Evolutionary conservation across 2,329 filamentous ascomycete species (phyloP).

Genomic region (Ascochyta fabae): DNA sequence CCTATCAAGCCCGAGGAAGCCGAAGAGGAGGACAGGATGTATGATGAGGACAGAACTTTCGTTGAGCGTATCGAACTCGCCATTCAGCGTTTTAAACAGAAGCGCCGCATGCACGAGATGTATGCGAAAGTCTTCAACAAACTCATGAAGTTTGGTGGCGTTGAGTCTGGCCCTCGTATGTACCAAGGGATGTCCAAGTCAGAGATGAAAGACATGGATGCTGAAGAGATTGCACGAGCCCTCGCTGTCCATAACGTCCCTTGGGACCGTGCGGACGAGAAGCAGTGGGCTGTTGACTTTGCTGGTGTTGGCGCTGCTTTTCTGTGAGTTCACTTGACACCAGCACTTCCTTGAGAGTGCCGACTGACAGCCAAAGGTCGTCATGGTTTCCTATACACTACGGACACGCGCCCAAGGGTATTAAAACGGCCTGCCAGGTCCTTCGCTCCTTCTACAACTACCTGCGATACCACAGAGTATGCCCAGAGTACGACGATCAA

Average conservation of each 20-base stretch:
- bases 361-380: conserved; percentile 55
- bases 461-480: conserved; percentile 82
- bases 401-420: conserved; percentile 56
- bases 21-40: conserved; percentile 71
- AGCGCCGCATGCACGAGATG: conserved; percentile 73
- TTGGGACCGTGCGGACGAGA: conserved; percentile 54
- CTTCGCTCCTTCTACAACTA: conserved; percentile 90
- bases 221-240: conserved; percentile 68
- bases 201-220: conserved; percentile 67
- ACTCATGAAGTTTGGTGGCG: conserved; percentile 82
- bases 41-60: conserved; percentile 59
- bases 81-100: conserved; percentile 79
- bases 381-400: conserved; percentile 62
- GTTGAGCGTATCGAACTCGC: conserved; percentile 81
- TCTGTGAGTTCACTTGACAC: conserved; percentile 62
- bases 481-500: conserved; percentile 76
- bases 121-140: conserved; percentile 73
- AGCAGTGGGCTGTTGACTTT: conserved; percentile 83
- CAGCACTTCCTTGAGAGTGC: conserved; percentile 1
- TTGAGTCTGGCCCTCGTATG: conserved; percentile 67
- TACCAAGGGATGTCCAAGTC: conserved; percentile 69
- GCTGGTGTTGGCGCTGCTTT: conserved; percentile 77
- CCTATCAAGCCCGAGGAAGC: conserved; percentile 76
- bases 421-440: conserved; percentile 69
- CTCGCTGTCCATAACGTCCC: conserved; percentile 68